These are phyloP conservation scores for Colletotrichum endophyticum DNA, from an alignment of 2,329 filamentous ascomycete genomes.

Conservation along the genomic window DNA sequence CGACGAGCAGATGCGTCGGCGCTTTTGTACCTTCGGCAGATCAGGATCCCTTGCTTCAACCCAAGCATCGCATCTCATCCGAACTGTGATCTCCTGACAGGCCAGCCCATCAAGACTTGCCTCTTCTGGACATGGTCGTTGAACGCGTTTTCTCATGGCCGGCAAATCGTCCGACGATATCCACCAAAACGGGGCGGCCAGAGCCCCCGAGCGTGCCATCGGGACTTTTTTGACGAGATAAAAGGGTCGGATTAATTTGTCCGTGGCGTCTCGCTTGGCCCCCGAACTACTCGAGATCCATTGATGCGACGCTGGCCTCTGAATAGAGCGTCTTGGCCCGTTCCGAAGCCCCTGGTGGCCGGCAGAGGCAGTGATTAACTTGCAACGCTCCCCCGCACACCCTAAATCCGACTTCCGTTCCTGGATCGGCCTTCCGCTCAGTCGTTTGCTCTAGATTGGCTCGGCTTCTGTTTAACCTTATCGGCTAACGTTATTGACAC, in stretches of 20 bases:
- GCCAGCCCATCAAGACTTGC: not conserved
- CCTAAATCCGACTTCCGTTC: not conserved
- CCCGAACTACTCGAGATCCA: not conserved
- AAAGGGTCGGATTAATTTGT: not conserved
- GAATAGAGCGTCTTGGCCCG: not conserved
- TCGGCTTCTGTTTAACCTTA: not conserved
- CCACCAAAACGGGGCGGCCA: not conserved
- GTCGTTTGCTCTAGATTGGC: not conserved
- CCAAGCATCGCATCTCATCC: not conserved
- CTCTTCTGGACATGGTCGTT: not conserved
- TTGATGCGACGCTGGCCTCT: not conserved
- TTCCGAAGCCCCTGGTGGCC: not conserved
- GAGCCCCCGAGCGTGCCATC: not conserved
- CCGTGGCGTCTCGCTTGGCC: not conserved
- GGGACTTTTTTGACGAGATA: not conserved
- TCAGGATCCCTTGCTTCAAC: not conserved
- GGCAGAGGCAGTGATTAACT: not conserved
- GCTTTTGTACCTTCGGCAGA: not conserved
- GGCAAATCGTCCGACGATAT: not conserved
- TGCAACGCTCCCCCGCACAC: not conserved
- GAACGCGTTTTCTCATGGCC: not conserved
- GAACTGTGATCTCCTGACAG: not conserved
- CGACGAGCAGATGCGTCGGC: not conserved
- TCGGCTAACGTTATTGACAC: not conserved
- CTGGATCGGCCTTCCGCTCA: not conserved